Evolutionary conservation across 495 filamentous ascomycete genomes (phyloP).

Genomic region (Clohesyomyces aquaticus): DNA sequence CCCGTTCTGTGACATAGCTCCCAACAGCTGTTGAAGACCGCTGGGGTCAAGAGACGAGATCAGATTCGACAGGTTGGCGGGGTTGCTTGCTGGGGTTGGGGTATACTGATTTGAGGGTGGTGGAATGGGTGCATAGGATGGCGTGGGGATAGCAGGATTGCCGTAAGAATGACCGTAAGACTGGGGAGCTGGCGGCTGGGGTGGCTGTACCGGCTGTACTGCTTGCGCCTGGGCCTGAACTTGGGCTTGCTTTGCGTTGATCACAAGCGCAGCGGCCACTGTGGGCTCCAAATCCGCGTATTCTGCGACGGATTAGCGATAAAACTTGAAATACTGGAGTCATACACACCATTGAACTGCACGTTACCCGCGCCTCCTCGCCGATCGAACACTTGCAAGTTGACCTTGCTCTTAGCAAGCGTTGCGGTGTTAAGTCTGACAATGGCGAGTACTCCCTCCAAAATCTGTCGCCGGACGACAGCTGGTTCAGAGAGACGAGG

Average conservation of each 20-base stretch:
- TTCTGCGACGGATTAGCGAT: conserved; percentile 52
- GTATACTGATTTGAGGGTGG: conserved; percentile 52
- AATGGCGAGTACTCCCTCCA: conserved; percentile 87
- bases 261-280: conserved; percentile 77
- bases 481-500: conserved; percentile 76
- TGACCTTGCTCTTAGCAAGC: conserved; percentile 70
- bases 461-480: conserved; percentile 79
- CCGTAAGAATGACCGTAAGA: conserved; percentile 35
- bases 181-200: conserved; percentile 17
- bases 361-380: conserved; percentile 69
- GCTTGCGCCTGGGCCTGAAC: conserved; percentile 29
- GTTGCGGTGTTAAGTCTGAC: conserved; percentile 70
- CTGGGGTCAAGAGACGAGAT: conserved; percentile 70
- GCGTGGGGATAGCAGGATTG: conserved; percentile 34
- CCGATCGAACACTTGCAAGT: conserved; percentile 84
- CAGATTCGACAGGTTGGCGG: conserved; percentile 57
- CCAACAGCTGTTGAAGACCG: conserved; percentile 72
- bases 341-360: conserved; percentile 68
- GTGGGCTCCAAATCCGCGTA: conserved; percentile 79
- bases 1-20: conserved; percentile 58
- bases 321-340: not conserved
- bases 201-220: conserved; percentile 20
- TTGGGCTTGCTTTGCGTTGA: conserved; percentile 68
- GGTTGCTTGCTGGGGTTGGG: conserved; percentile 40
- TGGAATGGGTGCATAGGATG: conserved; percentile 50